These are phyloP conservation scores for Crithidia bombi DNA, from an alignment of 208 protist genomes.

Conservation along the genomic window DNA sequence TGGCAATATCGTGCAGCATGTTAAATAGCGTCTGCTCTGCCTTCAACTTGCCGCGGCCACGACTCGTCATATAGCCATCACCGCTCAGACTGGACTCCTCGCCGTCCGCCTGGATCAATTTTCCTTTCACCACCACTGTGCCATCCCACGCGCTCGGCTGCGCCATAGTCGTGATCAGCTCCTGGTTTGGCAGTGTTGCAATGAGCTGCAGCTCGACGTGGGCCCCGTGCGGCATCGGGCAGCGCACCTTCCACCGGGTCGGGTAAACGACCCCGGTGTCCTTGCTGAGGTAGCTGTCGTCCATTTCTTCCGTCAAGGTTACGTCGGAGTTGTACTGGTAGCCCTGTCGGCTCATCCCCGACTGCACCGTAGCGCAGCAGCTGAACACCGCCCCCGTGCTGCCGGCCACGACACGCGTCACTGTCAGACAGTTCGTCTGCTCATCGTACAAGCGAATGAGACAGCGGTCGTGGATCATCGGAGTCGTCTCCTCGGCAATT, in stretches of 20 bases:
- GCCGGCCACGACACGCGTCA: conserved; percentile 36
- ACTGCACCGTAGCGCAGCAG: conserved; percentile 38
- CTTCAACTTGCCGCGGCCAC: conserved; percentile 35
- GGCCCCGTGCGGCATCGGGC: conserved; percentile 35
- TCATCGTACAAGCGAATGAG: conserved; percentile 55
- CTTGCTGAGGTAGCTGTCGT: conserved; percentile 39
- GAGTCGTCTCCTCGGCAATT: conserved; percentile 31
- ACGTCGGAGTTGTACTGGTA: conserved; percentile 34
- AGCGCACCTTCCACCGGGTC: conserved; percentile 38
- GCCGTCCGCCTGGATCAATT: conserved; percentile 38
- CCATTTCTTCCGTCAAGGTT: conserved; percentile 22
- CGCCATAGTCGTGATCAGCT: conserved; percentile 51
- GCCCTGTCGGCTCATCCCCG: conserved; percentile 34
- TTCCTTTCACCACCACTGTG: conserved; percentile 44
- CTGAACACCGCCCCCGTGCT: conserved; percentile 5
- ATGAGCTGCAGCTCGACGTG: conserved; percentile 39
- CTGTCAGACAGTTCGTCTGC: conserved; percentile 32
- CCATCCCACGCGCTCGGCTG: conserved; percentile 65
- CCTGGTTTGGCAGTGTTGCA: conserved; percentile 51
- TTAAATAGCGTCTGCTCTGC: conserved; percentile 25
- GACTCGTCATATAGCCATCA: conserved; percentile 50
- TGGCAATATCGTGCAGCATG: conserved; percentile 41
- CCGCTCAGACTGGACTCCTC: conserved; percentile 35
- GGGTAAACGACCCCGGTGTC: conserved; percentile 53
- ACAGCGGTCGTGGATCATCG: conserved; percentile 42